Conservation (phyloP, 768 basidiomycete species). For the Lyophyllum decastes region DNA sequence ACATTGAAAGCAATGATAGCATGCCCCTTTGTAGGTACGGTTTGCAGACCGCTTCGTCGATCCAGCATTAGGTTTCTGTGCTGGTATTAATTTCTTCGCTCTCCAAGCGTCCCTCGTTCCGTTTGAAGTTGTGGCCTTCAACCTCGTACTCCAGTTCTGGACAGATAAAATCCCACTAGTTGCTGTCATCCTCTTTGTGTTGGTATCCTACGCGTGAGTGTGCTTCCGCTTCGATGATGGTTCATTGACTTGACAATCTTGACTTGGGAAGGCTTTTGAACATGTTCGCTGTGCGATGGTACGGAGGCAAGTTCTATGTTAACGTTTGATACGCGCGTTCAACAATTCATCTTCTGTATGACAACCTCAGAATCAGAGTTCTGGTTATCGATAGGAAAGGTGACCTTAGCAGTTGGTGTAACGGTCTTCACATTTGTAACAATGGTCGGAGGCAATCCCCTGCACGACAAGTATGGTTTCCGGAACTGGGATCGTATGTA, state of each 20-base stretch:
- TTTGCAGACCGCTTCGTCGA: constrained; percentile 62
- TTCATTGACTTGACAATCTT: not conserved
- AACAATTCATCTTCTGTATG: not conserved
- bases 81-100: constrained; percentile 61
- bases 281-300: constrained; percentile 48
- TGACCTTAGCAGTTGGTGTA: constrained; percentile 46
- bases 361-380: constrained; percentile 49
- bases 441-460: constrained; percentile 63
- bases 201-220: constrained; percentile 42
- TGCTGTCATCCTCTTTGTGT: constrained; percentile 46
- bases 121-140: constrained; percentile 58
- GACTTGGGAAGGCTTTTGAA: constrained; percentile 37
- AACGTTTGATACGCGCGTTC: not conserved
- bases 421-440: constrained; percentile 57
- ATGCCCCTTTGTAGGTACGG: constrained; percentile 39
- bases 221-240: not conserved
- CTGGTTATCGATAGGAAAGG: constrained; percentile 55
- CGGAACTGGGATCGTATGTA: constrained; percentile 48
- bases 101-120: constrained; percentile 45
- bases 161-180: constrained; percentile 48
- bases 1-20: not conserved
- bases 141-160: constrained; percentile 54
- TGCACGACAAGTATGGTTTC: constrained; percentile 55
- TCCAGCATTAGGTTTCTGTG: constrained; percentile 55
- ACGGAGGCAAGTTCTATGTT: constrained; percentile 38